These are phyloP conservation scores for Leishmania tropica DNA, from an alignment of 208 protist genomes.

Conservation along the genomic window DNA sequence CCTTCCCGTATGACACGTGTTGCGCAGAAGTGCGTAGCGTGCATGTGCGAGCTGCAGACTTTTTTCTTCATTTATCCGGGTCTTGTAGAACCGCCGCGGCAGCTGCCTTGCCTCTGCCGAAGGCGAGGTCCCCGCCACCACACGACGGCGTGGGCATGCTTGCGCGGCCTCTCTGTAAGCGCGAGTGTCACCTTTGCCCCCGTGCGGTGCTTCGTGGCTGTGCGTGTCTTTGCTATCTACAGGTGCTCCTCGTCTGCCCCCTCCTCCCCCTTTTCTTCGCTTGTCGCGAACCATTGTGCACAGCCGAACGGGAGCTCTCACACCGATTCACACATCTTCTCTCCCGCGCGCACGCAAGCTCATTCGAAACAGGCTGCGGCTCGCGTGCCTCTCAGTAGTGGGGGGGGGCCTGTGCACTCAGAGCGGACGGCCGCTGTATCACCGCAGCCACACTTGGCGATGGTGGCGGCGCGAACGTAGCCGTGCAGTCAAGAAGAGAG, in stretches of 20 bases:
- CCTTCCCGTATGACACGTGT: neutral
- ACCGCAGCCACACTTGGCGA: neutral
- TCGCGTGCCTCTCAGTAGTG: neutral
- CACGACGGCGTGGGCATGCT: neutral
- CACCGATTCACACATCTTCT: neutral
- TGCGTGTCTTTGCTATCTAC: neutral
- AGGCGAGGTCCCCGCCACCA: neutral
- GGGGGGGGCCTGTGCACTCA: neutral
- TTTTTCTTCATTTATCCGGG: neutral
- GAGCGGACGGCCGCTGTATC: neutral
- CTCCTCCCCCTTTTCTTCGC: neutral
- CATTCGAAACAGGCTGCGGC: neutral
- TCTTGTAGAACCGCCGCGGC: neutral
- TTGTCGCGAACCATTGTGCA: neutral
- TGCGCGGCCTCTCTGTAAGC: neutral
- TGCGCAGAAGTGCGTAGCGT: neutral
- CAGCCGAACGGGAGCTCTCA: neutral
- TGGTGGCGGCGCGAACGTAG: neutral
- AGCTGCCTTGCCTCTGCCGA: neutral
- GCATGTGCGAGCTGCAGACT: neutral
- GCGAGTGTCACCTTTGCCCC: neutral
- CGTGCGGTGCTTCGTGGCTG: neutral
- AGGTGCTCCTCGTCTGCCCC: neutral
- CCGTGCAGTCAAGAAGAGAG: neutral
- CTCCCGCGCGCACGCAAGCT: neutral